Evolutionary conservation across 352 stramenopile species (phyloP).

Genomic region (Phytophthora multivora): DNA sequence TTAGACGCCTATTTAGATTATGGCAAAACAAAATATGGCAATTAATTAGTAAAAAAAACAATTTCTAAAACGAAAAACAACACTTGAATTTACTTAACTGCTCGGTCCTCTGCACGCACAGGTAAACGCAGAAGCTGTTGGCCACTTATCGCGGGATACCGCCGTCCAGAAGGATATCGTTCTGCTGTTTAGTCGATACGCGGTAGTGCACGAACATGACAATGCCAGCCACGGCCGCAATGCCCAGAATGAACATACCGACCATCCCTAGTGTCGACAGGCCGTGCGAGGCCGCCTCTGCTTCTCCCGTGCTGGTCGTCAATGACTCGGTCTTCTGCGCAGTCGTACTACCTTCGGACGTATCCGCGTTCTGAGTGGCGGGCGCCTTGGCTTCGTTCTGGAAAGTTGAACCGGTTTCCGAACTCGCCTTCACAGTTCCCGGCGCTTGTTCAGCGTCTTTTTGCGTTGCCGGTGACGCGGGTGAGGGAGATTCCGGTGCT

Average conservation of each 20-base stretch:
- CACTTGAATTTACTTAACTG: constrained; percentile 16
- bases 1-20: no score
- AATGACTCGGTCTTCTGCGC: constrained; percentile 15
- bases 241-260: constrained; percentile 54
- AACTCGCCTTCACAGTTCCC: constrained; percentile 38
- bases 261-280: constrained; percentile 58
- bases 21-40: not conserved
- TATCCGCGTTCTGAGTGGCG: constrained; percentile 2
- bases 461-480: constrained; percentile 12
- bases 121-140: not conserved
- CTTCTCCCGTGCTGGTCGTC: constrained; percentile 13
- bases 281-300: not conserved
- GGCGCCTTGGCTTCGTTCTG: constrained; percentile 22
- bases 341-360: constrained; percentile 2
- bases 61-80: not conserved
- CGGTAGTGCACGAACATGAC: constrained; percentile 65
- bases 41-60: not conserved
- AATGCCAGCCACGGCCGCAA: constrained; percentile 49
- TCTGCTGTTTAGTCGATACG: constrained; percentile 59
- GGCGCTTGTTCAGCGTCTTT: constrained; percentile 11
- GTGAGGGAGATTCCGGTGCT: constrained; percentile 2
- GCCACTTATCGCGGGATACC: constrained; percentile 14
- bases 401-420: constrained; percentile 35
- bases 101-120: not conserved
- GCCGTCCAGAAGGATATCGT: constrained; percentile 67